Evolutionary conservation across 306 rosid species (phyloP).

Genomic region (Pterocarpus santalinus): DNA sequence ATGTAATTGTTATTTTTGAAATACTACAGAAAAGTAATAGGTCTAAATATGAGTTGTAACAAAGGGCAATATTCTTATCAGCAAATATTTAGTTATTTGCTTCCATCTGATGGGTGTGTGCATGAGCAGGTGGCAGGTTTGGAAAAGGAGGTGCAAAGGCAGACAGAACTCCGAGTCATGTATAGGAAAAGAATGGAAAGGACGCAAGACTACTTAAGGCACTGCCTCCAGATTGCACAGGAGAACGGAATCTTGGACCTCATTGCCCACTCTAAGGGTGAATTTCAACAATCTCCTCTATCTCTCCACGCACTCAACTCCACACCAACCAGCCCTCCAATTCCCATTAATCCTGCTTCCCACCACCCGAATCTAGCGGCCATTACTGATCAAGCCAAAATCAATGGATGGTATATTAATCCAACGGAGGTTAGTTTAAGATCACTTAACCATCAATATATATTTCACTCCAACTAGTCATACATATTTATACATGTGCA

Average conservation of each 20-base stretch:
- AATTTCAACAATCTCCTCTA: conserved; percentile 46
- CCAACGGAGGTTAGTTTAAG: conserved; percentile 64
- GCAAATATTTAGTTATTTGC: background rate
- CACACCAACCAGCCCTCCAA: conserved; percentile 35
- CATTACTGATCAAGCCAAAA: conserved; percentile 64
- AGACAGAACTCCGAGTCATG: conserved; percentile 54
- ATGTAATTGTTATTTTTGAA: too few relatives aligned
- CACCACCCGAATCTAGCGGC: conserved; percentile 54
- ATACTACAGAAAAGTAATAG: background rate
- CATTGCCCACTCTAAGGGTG: conserved; percentile 42
- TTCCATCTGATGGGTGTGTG: background rate
- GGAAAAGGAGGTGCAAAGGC: conserved; percentile 71
- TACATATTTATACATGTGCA: too few relatives aligned
- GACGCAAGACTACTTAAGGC: conserved; percentile 67
- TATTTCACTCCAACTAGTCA: too few relatives aligned
- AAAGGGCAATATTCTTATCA: background rate
- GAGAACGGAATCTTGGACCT: conserved; percentile 71
- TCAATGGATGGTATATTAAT: conserved; percentile 74
- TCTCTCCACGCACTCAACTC: background rate
- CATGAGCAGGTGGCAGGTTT: conserved; percentile 59
- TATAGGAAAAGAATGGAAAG: conserved; percentile 62
- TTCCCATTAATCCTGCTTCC: conserved; percentile 8
- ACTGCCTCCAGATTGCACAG: conserved; percentile 81
- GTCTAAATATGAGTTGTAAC: background rate
- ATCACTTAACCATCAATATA: too few relatives aligned